Evolutionary conservation across 2,329 filamentous ascomycete genomes (phyloP).

Genomic region (Aspergillus spinulosporus): DNA sequence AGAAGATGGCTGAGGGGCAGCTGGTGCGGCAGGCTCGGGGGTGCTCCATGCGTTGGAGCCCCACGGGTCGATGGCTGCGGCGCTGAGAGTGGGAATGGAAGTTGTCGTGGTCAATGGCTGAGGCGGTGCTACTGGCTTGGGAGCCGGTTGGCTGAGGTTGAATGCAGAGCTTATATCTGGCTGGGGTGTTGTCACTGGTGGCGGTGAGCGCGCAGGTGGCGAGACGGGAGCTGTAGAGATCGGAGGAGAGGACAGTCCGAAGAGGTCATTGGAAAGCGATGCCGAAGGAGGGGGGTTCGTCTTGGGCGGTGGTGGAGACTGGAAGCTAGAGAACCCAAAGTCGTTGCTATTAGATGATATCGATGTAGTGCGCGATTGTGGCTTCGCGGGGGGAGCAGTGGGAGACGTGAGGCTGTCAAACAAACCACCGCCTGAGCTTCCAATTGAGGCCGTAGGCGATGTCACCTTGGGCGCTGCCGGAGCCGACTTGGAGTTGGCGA

Average conservation of each 20-base stretch:
- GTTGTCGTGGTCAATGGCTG: slow-evolving; percentile 36
- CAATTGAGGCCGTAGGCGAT: slow-evolving; percentile 52
- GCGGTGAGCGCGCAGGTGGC: slow-evolving; percentile 36
- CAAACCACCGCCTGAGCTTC: slow-evolving; percentile 78
- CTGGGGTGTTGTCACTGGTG: slow-evolving; percentile 38
- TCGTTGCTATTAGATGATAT: slow-evolving; percentile 61
- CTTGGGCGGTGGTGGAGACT: slow-evolving; percentile 47
- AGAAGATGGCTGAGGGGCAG: slow-evolving; percentile 31
- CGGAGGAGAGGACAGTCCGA: slow-evolving; percentile 62
- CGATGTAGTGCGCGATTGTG: slow-evolving; percentile 49
- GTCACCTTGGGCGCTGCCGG: slow-evolving; percentile 50
- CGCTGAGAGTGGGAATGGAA: slow-evolving; percentile 42
- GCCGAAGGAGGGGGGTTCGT: slow-evolving; percentile 41
- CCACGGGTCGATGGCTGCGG: slow-evolving; percentile 69
- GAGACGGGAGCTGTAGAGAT: slow-evolving; percentile 44
- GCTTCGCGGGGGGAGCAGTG: slow-evolving; percentile 51
- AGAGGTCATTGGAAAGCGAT: slow-evolving; percentile 72
- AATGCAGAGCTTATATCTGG: slow-evolving; percentile 67
- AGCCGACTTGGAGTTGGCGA: slow-evolving; percentile 49
- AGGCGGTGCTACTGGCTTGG: slow-evolving; percentile 46
- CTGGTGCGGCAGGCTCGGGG: slow-evolving; percentile 48
- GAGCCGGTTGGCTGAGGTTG: slow-evolving; percentile 61
- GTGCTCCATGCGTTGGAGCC: slow-evolving; percentile 81
- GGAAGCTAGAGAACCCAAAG: slow-evolving; percentile 63
- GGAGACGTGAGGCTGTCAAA: slow-evolving; percentile 71